Percentiles rank a stretch among this genome's conserved stretches.
Evolutionary conservation across 305 asterid species (phyloP).

Genomic region (Striga hermonthica): DNA sequence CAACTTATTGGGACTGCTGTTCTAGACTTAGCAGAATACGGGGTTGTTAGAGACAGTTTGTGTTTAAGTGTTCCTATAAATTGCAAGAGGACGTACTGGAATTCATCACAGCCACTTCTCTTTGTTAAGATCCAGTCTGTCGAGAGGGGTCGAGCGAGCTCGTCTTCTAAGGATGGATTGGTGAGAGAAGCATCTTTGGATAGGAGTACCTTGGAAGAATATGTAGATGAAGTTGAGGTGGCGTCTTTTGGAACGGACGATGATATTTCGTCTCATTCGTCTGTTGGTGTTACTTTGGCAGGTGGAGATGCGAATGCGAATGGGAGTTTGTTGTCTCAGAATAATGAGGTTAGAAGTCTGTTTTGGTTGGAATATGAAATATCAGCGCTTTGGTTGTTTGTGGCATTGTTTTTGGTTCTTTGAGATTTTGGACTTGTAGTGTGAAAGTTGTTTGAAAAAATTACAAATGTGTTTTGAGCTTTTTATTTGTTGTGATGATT

Average conservation of each 20-base stretch:
- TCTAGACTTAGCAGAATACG: constrained; percentile 68
- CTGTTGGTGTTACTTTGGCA: constrained; percentile 53
- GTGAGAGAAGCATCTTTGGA: constrained; percentile 53
- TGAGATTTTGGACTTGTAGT: too few species aligned
- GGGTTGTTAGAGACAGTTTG: constrained; percentile 48
- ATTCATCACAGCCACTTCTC: constrained; percentile 64
- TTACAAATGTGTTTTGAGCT: too few species aligned
- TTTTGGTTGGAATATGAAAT: too few species aligned
- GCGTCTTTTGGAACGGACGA: constrained; percentile 61
- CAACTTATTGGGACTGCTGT: constrained; percentile 74
- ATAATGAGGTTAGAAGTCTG: constrained; percentile 42
- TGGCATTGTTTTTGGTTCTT: too few species aligned
- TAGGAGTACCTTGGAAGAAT: constrained; percentile 55
- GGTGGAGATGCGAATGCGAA: constrained; percentile 42
- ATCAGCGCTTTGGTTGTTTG: too few species aligned
- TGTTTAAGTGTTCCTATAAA: constrained; percentile 49
- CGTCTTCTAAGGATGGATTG: constrained; percentile 49
- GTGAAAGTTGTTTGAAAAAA: too few species aligned
- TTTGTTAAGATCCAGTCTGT: constrained; percentile 54
- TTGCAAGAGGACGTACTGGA: constrained; percentile 72
- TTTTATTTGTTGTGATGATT: too few species aligned
- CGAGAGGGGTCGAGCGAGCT: constrained; percentile 41
- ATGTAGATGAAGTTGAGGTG: constrained; percentile 69
- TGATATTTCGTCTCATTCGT: constrained; percentile 75
- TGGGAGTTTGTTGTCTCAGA: constrained; percentile 57